A percentile compares a stretch with the other conserved stretches of the same genome.
phyloP scores from a whole-genome alignment of 768 basidiomycete genomes.

The Tephrocybe rancida region DNA sequence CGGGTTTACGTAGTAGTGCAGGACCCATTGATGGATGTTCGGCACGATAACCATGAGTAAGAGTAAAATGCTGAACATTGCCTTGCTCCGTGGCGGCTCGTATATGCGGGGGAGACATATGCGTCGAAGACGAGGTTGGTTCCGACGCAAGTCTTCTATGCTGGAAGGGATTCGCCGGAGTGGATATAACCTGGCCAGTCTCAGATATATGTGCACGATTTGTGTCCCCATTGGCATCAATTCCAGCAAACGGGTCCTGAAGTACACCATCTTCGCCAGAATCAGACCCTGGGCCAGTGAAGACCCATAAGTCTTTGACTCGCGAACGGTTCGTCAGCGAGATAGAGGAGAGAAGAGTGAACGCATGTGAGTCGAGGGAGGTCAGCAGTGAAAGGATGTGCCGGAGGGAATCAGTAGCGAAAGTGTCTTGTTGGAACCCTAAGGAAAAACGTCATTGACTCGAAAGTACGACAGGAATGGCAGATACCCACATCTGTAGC shows the following conservation, averaged over 20 bases:
- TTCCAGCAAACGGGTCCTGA: constrained; percentile 31
- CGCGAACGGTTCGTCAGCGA: constrained; percentile 73
- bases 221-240: constrained; percentile 23
- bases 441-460: background rate
- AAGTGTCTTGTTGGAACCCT: constrained; percentile 83
- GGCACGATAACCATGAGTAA: constrained; percentile 10
- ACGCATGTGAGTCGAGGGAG: constrained; percentile 68
- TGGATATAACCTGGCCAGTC: constrained; percentile 7
- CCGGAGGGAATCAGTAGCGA: constrained; percentile 70
- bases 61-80: background rate
- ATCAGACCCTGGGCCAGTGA: constrained; percentile 53
- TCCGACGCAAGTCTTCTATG: constrained; percentile 42
- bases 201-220: constrained; percentile 20
- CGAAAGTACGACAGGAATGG: background rate
- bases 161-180: constrained; percentile 18
- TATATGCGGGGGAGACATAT: constrained; percentile 29
- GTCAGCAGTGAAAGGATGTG: constrained; percentile 70
- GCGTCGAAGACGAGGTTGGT: constrained; percentile 18
- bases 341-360: constrained; percentile 68
- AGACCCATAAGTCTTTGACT: constrained; percentile 79
- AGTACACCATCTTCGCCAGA: constrained; percentile 30
- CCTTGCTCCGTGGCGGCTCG: constrained; percentile 32
- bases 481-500: constrained; percentile 66
- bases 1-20: constrained; percentile 57
- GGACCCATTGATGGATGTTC: constrained; percentile 21